Percentiles rank a stretch among this genome's conserved stretches.
phyloP scores from a whole-genome alignment of 1,139 yeast genomes.

The Casaregolazyma lundiana region DNA sequence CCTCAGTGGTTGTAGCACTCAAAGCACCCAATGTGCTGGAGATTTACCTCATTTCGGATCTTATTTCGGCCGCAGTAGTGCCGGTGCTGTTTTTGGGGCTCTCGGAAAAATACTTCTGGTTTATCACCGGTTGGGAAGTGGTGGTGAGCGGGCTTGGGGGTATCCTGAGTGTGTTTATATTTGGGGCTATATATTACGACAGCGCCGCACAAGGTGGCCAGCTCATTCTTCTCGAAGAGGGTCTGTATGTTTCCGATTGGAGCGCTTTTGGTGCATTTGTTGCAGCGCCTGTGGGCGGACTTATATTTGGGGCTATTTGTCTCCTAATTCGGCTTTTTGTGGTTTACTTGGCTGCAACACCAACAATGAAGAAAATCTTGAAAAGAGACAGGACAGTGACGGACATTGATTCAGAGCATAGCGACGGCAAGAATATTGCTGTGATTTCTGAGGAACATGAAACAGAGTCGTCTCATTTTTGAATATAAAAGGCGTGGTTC shows the following conservation, averaged over 20 bases:
- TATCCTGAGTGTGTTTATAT: conserved; percentile 69
- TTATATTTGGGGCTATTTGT: conserved; percentile 51
- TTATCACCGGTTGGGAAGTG: conserved; percentile 74
- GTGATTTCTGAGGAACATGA: background rate
- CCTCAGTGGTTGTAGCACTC: conserved; percentile 78
- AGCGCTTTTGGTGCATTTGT: conserved; percentile 93
- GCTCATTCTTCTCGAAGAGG: conserved; percentile 67
- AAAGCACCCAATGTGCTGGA: conserved; percentile 79
- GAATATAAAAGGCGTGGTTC: background rate
- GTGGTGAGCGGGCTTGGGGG: conserved; percentile 83
- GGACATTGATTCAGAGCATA: background rate
- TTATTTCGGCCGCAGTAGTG: conserved; percentile 79
- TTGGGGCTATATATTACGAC: conserved; percentile 74
- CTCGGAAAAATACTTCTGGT: conserved; percentile 49
- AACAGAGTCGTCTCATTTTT: background rate
- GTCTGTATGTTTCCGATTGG: conserved; percentile 83
- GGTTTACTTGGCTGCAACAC: conserved; percentile 13
- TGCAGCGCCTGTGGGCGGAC: conserved; percentile 80
- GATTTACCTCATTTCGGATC: conserved; percentile 85
- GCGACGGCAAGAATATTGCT: background rate
- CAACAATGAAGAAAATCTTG: conserved; percentile 10
- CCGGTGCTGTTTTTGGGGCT: conserved; percentile 85
- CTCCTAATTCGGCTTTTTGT: conserved; percentile 48
- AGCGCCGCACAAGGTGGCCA: conserved; percentile 75
- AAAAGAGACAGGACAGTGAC: background rate